Conservation (phyloP, 345 rosid genomes). For the Citrus trifoliata region DNA sequence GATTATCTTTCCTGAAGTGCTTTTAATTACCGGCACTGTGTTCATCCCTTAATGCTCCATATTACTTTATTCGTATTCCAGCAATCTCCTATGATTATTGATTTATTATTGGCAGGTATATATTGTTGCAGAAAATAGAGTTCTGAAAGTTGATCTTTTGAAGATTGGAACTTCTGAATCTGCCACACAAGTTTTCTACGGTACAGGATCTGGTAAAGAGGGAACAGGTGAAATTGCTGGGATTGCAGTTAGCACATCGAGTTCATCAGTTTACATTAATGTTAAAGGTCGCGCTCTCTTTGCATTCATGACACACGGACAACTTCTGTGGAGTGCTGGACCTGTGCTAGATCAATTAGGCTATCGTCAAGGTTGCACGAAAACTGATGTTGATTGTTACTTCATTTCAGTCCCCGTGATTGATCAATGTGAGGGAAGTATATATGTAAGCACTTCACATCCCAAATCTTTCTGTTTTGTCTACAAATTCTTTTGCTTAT, state of each 20-base stretch:
- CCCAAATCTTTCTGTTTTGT: not conserved
- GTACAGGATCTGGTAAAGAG: conserved; percentile 44
- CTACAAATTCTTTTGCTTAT: not conserved
- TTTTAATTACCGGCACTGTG: not conserved
- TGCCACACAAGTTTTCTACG: conserved; percentile 52
- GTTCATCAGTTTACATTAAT: conserved; percentile 58
- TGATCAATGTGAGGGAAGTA: conserved; percentile 70
- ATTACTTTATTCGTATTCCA: not conserved
- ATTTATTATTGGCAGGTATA: conserved; percentile 50
- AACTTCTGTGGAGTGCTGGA: conserved; percentile 75
- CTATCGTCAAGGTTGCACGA: conserved; percentile 66
- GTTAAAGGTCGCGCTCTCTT: conserved; percentile 61
- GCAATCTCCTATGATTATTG: not conserved
- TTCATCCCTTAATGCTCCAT: not conserved
- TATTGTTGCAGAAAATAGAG: conserved; percentile 71
- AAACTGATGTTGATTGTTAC: conserved; percentile 49
- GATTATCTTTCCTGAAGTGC: not conserved
- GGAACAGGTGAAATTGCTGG: conserved; percentile 50
- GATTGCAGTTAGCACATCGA: conserved; percentile 54
- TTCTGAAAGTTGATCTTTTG: conserved; percentile 43
- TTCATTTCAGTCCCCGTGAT: conserved; percentile 64
- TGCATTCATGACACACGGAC: conserved; percentile 37
- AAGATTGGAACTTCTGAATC: conserved; percentile 40
- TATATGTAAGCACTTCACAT: conserved; percentile 51
- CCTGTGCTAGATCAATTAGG: conserved; percentile 55